Conservation (phyloP, 148 eudicot species). For the Camellia sinensis region DNA sequence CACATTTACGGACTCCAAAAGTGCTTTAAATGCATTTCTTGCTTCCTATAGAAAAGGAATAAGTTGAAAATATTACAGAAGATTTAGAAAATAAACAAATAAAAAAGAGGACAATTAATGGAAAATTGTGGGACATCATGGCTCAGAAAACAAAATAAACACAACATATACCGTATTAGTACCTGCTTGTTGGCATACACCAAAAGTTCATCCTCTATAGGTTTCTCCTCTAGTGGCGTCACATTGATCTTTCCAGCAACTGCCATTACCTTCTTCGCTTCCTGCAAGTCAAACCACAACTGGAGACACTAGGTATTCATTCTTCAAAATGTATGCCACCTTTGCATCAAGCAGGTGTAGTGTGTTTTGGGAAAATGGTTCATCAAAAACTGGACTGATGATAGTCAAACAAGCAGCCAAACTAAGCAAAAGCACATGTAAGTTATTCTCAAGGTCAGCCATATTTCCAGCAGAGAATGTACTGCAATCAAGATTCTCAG, state of each 20-base stretch:
- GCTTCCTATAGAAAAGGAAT: slow-evolving; percentile 62
- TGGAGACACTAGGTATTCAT: background rate
- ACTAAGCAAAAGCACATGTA: too few species aligned
- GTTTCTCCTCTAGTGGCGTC: slow-evolving; percentile 56
- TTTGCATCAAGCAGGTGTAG: background rate
- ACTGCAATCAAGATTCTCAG: too few species aligned
- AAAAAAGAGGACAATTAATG: background rate
- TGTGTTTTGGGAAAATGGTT: background rate
- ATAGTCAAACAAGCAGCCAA: too few species aligned
- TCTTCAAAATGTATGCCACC: slow-evolving; percentile 1
- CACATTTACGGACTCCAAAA: slow-evolving; percentile 85
- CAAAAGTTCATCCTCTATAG: slow-evolving; percentile 66
- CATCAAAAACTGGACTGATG: too few species aligned
- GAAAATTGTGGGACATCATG: background rate
- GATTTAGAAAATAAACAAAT: background rate
- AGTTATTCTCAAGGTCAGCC: too few species aligned
- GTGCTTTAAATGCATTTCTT: slow-evolving; percentile 81
- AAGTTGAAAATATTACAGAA: background rate
- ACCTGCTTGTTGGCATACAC: slow-evolving; percentile 90
- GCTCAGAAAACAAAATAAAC: background rate
- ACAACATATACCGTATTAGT: background rate
- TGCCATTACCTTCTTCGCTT: slow-evolving; percentile 68
- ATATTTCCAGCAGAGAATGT: too few species aligned
- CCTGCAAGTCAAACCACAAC: slow-evolving; percentile 37
- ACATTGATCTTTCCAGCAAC: slow-evolving; percentile 57